Evolutionary conservation across 805 yeast species (phyloP), one percentile per base, ranked within the genome.

Genomic region (Dipodascopsis uninucleata): DNA sequence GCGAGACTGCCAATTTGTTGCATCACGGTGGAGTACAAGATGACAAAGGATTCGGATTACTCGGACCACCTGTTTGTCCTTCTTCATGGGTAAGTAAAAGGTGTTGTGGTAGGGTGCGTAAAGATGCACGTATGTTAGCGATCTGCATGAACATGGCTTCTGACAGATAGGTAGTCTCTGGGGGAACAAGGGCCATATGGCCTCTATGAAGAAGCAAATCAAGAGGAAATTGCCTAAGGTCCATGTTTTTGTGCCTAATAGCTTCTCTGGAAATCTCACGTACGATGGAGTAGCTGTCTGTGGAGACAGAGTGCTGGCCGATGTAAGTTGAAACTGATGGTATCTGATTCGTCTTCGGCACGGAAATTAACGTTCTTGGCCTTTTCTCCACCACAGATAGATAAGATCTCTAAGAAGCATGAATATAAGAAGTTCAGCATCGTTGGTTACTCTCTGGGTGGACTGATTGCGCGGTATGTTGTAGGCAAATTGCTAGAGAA

Each of bases 371-470:
- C n/a, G n/a, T n/a, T n/a, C n/a, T n/a, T n/a, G n/a, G n/a, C n/a
- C n/a, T n/a, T n/a, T n/a, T n/a, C n/a, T n/a, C n/a, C n/a, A n/a
- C n/a, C n/a, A n/a, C n/a, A n/a, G n/a, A n/a, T n/a, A n/a, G n/a
- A n/a, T n/a, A n/a, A n/a, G n/a, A n/a, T n/a, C n/a, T n/a, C n/a
- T n/a, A n/a, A n/a, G n/a, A n/a, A n/a, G n/a, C n/a, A n/a, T n/a
- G n/a, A n/a, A n/a, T n/a, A n/a, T 8, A 70, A 71, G 8, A 74
- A 79, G 47, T 72, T 89, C 37, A 82, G 90, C 52, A 68, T 89
- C 31, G 73, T 88, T 2, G 96, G 97, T 0, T 89, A 89, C 61
- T 85, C 95, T 0, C 63, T 89, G 41, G 97, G 97, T n/a, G 97
- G 97, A 0, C 64, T 90, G 25, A 74, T 85, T 12, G 72, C 87